Conservation (phyloP, 2,329 filamentous ascomycete genomes). For the Exophiala oligosperma region DNA sequence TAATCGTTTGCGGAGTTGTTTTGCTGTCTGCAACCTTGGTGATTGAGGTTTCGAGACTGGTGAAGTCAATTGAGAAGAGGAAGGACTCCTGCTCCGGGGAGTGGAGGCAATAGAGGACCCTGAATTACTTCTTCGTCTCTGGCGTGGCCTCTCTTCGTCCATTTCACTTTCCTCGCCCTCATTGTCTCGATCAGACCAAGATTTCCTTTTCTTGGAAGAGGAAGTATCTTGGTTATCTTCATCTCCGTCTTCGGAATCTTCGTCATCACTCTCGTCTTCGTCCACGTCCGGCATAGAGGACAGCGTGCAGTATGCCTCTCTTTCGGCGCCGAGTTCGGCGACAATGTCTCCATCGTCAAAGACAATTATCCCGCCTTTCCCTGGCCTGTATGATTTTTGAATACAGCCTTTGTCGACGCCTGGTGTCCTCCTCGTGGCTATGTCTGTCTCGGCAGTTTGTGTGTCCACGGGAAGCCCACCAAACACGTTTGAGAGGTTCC, state of each 20-base stretch:
- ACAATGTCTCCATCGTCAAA: conserved; percentile 97
- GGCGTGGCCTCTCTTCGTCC: conserved; percentile 72
- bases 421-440: conserved; percentile 46
- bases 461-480: conserved; percentile 55
- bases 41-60: conserved; percentile 45
- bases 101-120: conserved; percentile 44
- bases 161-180: conserved; percentile 63
- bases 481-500: conserved; percentile 94
- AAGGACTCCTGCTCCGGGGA: conserved; percentile 43
- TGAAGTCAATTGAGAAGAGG: conserved; percentile 48
- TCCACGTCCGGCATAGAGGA: conserved; percentile 88
- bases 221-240: conserved; percentile 57
- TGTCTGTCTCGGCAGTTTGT: conserved; percentile 47
- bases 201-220: conserved; percentile 69
- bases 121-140: conserved; percentile 84
- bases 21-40: conserved; percentile 57
- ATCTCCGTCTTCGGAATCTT: conserved; percentile 57
- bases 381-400: conserved; percentile 68
- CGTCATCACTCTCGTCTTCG: conserved; percentile 65
- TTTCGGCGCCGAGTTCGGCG: conserved; percentile 71
- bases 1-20: conserved; percentile 70
- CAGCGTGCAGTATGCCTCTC: conserved; percentile 80
- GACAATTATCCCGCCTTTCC: conserved; percentile 84
- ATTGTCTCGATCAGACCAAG: conserved; percentile 69
- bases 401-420: conserved; percentile 76